Conservation (phyloP, 177 flowering plant genomes). For the Vitis hybrid region DNA sequence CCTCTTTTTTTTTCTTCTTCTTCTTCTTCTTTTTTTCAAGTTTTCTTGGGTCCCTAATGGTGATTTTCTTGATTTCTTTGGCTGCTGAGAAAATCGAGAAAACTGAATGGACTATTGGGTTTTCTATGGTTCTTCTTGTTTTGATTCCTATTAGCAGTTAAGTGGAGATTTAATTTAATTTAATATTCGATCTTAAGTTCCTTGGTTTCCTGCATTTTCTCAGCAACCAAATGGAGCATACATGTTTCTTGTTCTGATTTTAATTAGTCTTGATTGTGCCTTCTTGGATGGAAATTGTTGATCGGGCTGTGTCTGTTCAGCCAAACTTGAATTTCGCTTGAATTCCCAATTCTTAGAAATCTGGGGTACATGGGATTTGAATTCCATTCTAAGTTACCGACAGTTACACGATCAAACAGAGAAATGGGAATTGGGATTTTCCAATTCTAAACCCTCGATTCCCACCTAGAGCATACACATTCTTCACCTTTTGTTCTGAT, state of each 20-base stretch:
- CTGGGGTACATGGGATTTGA: no score
- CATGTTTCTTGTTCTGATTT: no score
- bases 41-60: background rate
- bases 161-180: background rate
- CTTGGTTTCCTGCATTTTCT: background rate
- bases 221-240: constrained; percentile 1
- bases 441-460: no score
- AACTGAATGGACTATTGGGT: background rate
- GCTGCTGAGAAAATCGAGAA: background rate
- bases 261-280: no score
- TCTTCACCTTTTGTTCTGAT: constrained; percentile 1
- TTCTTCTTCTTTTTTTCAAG: background rate
- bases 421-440: background rate
- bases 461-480: background rate
- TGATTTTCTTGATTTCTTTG: background rate
- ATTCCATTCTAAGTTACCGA: no score
- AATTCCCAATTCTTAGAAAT: no score
- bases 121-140: background rate
- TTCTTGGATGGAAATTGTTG: no score
- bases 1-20: background rate
- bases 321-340: no score
- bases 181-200: background rate
- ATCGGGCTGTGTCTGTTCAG: no score
- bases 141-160: background rate
- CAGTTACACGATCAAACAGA: background rate